Percentiles rank a stretch among this genome's conserved stretches.
phyloP scores from a whole-genome alignment of 169 alveolate genomes.

The Eimeria praecox region DNA sequence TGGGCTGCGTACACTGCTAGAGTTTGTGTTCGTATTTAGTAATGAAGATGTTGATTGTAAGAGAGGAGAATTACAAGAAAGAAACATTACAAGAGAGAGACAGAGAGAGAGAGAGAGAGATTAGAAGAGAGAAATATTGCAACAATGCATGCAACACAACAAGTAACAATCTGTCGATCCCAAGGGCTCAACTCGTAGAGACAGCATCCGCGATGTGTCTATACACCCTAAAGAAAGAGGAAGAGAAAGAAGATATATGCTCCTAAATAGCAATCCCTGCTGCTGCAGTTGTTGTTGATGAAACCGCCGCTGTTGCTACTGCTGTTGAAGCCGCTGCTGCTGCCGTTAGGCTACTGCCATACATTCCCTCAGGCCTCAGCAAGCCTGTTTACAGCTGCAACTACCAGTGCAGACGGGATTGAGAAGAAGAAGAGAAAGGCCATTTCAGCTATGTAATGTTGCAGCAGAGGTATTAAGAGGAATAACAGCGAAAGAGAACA shows the following conservation, averaged over 20 bases:
- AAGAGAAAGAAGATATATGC: neutral
- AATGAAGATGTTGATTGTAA: neutral
- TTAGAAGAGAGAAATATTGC: neutral
- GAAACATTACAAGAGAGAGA: too few relatives aligned
- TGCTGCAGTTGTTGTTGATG: neutral
- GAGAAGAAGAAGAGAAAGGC: neutral
- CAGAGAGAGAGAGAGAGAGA: too few relatives aligned
- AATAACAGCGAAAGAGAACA: neutral
- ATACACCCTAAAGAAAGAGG: neutral
- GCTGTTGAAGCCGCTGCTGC: neutral
- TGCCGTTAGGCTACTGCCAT: too few relatives aligned
- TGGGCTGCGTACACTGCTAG: neutral
- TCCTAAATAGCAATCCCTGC: neutral
- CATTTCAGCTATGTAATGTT: neutral
- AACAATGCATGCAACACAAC: neutral
- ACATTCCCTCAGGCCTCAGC: conserved; percentile 4
- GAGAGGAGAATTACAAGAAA: neutral
- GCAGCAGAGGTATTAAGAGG: neutral
- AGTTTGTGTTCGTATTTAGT: neutral
- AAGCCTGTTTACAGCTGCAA: neutral
- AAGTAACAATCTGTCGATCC: too few relatives aligned
- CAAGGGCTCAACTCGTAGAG: neutral
- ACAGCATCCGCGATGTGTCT: neutral
- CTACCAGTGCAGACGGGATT: neutral
- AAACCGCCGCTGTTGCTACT: neutral